These are phyloP conservation scores for Gossypium schwendimanii DNA, from an alignment of 441 rosid genomes.

Conservation along the genomic window DNA sequence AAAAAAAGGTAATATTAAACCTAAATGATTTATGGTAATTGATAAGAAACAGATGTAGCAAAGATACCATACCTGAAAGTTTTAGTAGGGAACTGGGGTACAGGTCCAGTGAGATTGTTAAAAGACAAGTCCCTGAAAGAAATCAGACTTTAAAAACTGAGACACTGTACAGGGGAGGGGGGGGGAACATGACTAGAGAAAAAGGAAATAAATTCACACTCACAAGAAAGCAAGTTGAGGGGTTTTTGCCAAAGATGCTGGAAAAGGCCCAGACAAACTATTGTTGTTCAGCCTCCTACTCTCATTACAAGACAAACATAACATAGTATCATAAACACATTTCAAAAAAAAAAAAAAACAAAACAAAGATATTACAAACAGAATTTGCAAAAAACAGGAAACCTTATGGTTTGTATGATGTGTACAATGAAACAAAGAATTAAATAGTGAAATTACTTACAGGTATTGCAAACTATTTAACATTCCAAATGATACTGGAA, in stretches of 20 bases:
- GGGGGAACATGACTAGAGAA: slow-evolving; percentile 11
- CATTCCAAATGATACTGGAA: slow-evolving; percentile 49
- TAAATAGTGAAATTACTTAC: slow-evolving; percentile 33
- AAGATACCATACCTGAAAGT: slow-evolving; percentile 57
- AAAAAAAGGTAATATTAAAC: not conserved
- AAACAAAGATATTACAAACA: not conserved
- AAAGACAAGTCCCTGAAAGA: slow-evolving; percentile 73
- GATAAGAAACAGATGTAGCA: slow-evolving; percentile 11
- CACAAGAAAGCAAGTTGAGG: slow-evolving; percentile 78
- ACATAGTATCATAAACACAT: slow-evolving; percentile 4
- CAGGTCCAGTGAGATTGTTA: slow-evolving; percentile 78
- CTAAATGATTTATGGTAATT: not conserved
- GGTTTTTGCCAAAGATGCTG: slow-evolving; percentile 61
- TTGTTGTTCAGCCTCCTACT: slow-evolving; percentile 91
- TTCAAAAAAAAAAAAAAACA: not conserved
- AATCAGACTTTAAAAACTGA: slow-evolving; percentile 5
- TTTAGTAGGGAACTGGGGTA: slow-evolving; percentile 60
- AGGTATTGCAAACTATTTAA: slow-evolving; percentile 52
- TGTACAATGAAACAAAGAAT: not conserved
- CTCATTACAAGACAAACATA: slow-evolving; percentile 39
- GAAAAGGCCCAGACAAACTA: slow-evolving; percentile 77
- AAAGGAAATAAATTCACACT: slow-evolving; percentile 34
- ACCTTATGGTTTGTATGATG: not conserved
- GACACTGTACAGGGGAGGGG: not conserved
- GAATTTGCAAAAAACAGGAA: not conserved